Percentiles rank a stretch among this genome's conserved stretches.
Conservation (phyloP, 129 eudicot species). For the Heracleum sosnowskyi region DNA sequence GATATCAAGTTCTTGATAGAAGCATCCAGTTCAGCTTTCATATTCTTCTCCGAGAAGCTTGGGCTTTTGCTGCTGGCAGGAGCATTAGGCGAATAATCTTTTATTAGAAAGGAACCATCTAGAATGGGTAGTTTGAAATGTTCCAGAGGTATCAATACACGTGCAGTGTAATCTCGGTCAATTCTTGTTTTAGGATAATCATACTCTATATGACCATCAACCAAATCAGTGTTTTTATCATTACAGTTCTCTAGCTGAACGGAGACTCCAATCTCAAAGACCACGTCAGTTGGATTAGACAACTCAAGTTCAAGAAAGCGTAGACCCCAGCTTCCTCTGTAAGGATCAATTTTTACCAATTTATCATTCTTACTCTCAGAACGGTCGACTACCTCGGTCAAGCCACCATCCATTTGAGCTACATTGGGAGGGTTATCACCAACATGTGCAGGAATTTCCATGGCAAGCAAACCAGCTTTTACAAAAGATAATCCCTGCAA, state of each 20-base stretch:
- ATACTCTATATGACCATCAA: slow-evolving; percentile 30
- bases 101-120: slow-evolving; percentile 65
- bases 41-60: slow-evolving; percentile 63
- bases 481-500: slow-evolving; percentile 82
- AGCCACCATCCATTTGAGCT: slow-evolving; percentile 16
- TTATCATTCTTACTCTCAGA: slow-evolving; percentile 40
- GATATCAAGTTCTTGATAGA: slow-evolving; percentile 80
- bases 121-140: slow-evolving; percentile 89
- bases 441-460: slow-evolving; percentile 90
- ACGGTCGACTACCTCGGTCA: slow-evolving; percentile 9
- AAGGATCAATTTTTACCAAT: slow-evolving; percentile 80
- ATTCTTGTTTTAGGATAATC: slow-evolving; percentile 83
- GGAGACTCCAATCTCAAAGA: slow-evolving; percentile 79
- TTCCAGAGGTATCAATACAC: slow-evolving; percentile 87
- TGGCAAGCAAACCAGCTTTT: slow-evolving; percentile 80
- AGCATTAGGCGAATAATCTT: slow-evolving; percentile 36
- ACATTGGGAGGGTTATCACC: slow-evolving; percentile 44
- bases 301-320: slow-evolving; percentile 92
- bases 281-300: slow-evolving; percentile 89
- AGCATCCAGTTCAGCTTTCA: slow-evolving; percentile 79
- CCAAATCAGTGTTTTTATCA: slow-evolving; percentile 18
- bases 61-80: slow-evolving; percentile 28
- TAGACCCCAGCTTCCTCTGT: slow-evolving; percentile 97
- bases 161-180: slow-evolving; percentile 84
- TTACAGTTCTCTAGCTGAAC: slow-evolving; percentile 54